phyloP scores from a whole-genome alignment of 148 eudicot species.

The Pouteria glomerata region DNA sequence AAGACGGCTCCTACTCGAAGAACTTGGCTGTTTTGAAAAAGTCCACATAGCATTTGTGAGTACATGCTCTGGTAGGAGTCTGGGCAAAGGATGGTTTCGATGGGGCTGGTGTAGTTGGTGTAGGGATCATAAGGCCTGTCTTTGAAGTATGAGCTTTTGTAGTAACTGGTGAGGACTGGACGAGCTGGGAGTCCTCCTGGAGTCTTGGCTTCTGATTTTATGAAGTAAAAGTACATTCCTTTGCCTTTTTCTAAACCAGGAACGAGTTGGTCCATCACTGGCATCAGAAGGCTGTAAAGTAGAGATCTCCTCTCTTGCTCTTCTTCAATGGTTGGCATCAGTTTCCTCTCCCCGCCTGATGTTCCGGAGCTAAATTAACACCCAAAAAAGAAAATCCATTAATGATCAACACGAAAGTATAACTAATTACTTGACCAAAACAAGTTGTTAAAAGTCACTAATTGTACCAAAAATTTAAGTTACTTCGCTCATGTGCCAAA shows the following conservation, averaged over 20 bases:
- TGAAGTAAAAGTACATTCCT: slow-evolving; percentile 67
- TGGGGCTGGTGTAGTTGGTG: slow-evolving; percentile 73
- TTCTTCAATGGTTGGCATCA: slow-evolving; percentile 72
- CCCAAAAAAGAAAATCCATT: too few species aligned
- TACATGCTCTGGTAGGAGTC: slow-evolving; percentile 79
- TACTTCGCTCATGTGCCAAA: too few species aligned
- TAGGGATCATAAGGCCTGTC: slow-evolving; percentile 57
- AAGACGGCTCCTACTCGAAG: slow-evolving; percentile 78
- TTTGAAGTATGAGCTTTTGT: slow-evolving; percentile 52
- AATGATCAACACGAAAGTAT: too few species aligned
- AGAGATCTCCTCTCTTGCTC: slow-evolving; percentile 53
- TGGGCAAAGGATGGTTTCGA: slow-evolving; percentile 58
- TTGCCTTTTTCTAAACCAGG: slow-evolving; percentile 66
- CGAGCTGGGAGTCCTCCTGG: slow-evolving; percentile 65
- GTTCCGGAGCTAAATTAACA: slow-evolving; percentile 74
- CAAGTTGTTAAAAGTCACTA: too few species aligned
- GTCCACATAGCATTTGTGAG: slow-evolving; percentile 66
- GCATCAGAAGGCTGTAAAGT: slow-evolving; percentile 65
- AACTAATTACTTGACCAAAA: too few species aligned
- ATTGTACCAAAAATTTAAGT: too few species aligned
- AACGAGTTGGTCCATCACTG: slow-evolving; percentile 64
- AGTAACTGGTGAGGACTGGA: slow-evolving; percentile 65
- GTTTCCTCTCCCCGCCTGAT: slow-evolving; percentile 75
- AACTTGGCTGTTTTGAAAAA: slow-evolving; percentile 46
- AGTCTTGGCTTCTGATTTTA: slow-evolving; percentile 66